Base-by-base conservation (phyloP, 352 stramenopile genomes). In the Phytophthora tentaculata region DNA sequence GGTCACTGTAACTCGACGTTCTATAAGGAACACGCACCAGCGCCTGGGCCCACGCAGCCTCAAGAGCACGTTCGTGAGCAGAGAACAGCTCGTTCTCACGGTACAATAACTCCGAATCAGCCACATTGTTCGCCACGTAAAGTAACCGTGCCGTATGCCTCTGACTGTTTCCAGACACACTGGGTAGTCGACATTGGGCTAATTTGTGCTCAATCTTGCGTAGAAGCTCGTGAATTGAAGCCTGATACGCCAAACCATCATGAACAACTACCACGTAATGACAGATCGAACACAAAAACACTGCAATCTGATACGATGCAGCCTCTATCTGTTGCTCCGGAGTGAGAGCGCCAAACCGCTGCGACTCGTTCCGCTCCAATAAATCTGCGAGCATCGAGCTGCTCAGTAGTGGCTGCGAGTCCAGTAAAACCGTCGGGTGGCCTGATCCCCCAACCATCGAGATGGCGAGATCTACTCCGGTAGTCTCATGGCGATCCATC, bases 221-320 rank as follows among this genome's bases (percentile, higher is more conserved):
- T 26, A 95, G 47, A 19, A 95, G 76, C 2, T 71, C 64, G 51
- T 76, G 50, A 17, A 90, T 58, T 9, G 76, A 64, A 9, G 71
- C 45, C 12, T 79, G 67, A 29, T 67, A 74, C 5, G 79, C 78
- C 41, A 87, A 55, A 0, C 57, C 63, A 23, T 88, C 80, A 56
- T 91, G 82, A 12, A 86, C 82, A 20, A 93, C 63, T 35, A 95
- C 55, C 14, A 95, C 79, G 43, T 93, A 91, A 69, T 95, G 87
- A 60, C 87, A 95, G 17, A 93, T 80, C 0, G 87, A 85, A 24
- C 83, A 74, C 45, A 95, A 55, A 52, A 92, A 86, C 9, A 86
- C 74, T 8, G 85, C 82, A 19, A 91, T 70, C 63, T 93, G 84
- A 44, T 82, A 71, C 14, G 87, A 90, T 48, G 74, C 67, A 8